These are phyloP conservation scores for Hemileccinum hortonii DNA, from an alignment of 1,284 basidiomycete genomes.

Conservation along the genomic window DNA sequence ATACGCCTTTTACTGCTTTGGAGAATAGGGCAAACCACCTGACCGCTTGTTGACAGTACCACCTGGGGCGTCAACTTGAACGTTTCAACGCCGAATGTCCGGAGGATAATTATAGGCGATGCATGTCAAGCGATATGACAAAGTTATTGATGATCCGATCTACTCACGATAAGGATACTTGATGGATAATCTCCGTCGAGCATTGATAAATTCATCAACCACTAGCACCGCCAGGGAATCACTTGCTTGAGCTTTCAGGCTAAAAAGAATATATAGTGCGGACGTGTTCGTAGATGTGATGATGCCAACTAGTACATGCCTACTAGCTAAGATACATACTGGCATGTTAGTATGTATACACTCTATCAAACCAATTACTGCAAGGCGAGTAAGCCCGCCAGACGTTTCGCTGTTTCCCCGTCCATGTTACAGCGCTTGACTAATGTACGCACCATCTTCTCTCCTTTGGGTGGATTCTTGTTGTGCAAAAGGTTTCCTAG, in stretches of 20 bases:
- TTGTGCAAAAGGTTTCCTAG: slow-evolving; percentile 19
- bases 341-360: background rate
- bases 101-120: no score
- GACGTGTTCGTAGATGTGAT: background rate
- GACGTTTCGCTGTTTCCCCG: slow-evolving; percentile 24
- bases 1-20: slow-evolving; percentile 30
- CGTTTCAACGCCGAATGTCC: no score
- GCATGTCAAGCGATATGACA: no score
- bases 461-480: slow-evolving; percentile 24
- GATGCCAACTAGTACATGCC: background rate
- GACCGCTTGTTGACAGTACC: no score
- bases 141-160: no score
- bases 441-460: slow-evolving; percentile 25
- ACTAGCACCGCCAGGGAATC: no score
- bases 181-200: background rate
- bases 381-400: slow-evolving; percentile 15
- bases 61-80: no score
- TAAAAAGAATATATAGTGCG: background rate
- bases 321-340: no score
- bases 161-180: background rate
- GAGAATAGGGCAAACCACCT: slow-evolving; percentile 51
- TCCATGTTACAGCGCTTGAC: slow-evolving; percentile 32
- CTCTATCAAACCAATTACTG: background rate
- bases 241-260: no score
- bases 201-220: no score